Evolutionary conservation across 768 basidiomycete species (phyloP).

Genomic region (Clitopilus passeckerianus): DNA sequence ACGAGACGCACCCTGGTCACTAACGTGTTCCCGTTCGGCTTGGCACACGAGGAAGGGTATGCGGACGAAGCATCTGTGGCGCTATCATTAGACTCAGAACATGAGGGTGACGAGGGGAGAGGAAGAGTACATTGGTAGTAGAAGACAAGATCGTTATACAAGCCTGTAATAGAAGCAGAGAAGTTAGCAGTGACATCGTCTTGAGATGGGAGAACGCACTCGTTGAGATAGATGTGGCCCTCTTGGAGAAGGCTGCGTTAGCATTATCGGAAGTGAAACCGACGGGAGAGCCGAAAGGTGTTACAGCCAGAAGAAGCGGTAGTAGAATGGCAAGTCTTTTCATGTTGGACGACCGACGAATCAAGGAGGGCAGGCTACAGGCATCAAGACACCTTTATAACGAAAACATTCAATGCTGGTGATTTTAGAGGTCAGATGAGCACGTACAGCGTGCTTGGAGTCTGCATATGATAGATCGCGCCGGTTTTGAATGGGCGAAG

Average conservation of each 20-base stretch:
- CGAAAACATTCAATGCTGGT: too few relatives aligned
- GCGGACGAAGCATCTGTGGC: constrained; percentile 22
- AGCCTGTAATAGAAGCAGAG: constrained; percentile 5
- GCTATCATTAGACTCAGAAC: neutral
- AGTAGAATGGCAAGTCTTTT: too few relatives aligned
- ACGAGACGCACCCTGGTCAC: constrained; percentile 7
- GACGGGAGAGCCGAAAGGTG: too few relatives aligned
- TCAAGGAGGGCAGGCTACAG: too few relatives aligned
- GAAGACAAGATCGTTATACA: constrained; percentile 24
- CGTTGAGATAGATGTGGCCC: neutral
- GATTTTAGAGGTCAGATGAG: too few relatives aligned
- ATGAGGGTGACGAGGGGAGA: neutral
- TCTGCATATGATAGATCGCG: too few relatives aligned
- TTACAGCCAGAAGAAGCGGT: too few relatives aligned
- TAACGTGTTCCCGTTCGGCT: constrained; percentile 18
- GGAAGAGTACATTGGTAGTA: constrained; percentile 25
- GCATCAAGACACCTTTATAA: too few relatives aligned
- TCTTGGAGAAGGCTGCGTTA: neutral
- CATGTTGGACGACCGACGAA: too few relatives aligned
- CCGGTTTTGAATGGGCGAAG: too few relatives aligned
- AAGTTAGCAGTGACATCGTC: neutral
- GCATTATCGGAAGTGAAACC: too few relatives aligned
- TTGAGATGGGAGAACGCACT: neutral
- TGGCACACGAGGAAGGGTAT: constrained; percentile 17
- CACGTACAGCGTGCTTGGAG: too few relatives aligned